phyloP scores from a whole-genome alignment of 306 rosid species.

The Citrullus amarus region DNA sequence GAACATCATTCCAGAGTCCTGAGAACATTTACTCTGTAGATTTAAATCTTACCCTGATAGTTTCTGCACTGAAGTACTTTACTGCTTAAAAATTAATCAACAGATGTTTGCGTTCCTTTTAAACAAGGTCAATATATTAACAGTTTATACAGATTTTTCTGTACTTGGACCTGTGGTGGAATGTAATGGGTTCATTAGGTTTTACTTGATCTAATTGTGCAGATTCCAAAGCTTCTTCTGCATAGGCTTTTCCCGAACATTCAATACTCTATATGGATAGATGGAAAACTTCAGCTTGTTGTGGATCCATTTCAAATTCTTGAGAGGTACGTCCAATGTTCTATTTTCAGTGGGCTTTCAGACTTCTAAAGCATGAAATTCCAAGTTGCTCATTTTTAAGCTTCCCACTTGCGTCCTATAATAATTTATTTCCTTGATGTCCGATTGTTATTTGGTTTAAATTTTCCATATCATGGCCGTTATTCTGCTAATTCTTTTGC shows the following conservation, averaged over 20 bases:
- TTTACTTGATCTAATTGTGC: slow-evolving; percentile 10
- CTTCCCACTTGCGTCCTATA: neutral
- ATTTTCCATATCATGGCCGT: neutral
- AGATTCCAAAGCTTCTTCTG: slow-evolving; percentile 95
- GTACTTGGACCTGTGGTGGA: neutral
- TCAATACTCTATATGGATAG: slow-evolving; percentile 87
- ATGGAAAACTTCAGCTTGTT: slow-evolving; percentile 85
- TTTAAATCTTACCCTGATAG: neutral
- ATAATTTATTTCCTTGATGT: neutral
- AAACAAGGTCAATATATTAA: neutral
- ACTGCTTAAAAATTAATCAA: neutral
- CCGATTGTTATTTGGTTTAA: neutral
- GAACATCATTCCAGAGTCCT: neutral
- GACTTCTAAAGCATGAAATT: neutral
- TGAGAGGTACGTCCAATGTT: slow-evolving; percentile 50
- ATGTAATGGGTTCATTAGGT: neutral
- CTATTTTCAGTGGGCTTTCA: neutral
- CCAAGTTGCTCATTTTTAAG: neutral
- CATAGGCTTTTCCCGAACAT: slow-evolving; percentile 90
- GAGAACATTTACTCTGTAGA: neutral
- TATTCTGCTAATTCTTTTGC: neutral
- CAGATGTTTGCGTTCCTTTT: neutral
- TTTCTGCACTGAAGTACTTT: neutral
- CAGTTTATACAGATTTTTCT: slow-evolving; percentile 1
- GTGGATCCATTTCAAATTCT: slow-evolving; percentile 79